Evolutionary conservation across 345 rosid species (phyloP).

Genomic region (Hypericum androsaemum): DNA sequence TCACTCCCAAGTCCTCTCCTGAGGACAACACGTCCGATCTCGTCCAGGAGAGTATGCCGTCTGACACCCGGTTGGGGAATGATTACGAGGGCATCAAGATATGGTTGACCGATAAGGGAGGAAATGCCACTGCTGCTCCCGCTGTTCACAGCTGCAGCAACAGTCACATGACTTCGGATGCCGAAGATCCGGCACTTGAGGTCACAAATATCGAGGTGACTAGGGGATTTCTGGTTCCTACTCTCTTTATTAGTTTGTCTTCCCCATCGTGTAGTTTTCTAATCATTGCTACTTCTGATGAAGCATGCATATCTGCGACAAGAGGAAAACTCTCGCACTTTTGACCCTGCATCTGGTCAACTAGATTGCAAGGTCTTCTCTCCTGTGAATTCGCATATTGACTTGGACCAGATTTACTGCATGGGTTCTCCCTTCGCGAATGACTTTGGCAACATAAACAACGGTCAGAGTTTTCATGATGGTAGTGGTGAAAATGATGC

Average conservation of each 20-base stretch:
- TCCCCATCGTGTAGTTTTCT: constrained; percentile 3
- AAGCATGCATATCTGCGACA: constrained; percentile 26
- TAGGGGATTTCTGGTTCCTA: not conserved
- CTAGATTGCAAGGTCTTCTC: constrained; percentile 35
- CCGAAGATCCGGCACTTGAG: constrained; percentile 39
- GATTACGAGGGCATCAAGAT: constrained; percentile 21
- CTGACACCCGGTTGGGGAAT: constrained; percentile 16
- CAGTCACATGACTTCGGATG: constrained; percentile 42
- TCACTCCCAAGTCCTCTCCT: constrained; percentile 44
- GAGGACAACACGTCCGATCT: constrained; percentile 57
- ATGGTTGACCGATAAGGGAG: constrained; percentile 26
- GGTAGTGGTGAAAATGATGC: constrained; percentile 49
- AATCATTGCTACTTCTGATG: constrained; percentile 5
- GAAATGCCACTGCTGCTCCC: constrained; percentile 18
- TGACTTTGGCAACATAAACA: constrained; percentile 59
- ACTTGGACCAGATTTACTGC: constrained; percentile 24
- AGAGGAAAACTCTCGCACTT: constrained; percentile 17
- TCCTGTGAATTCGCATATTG: constrained; percentile 29
- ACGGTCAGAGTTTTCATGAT: constrained; percentile 41
- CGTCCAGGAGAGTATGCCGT: constrained; percentile 40
- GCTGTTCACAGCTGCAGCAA: constrained; percentile 32
- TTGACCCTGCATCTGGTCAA: constrained; percentile 24
- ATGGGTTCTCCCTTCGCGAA: constrained; percentile 49
- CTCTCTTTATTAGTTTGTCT: constrained; percentile 1
- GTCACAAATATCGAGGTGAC: constrained; percentile 36